Conservation (phyloP, 1,139 yeast genomes). For the Blastobotrys malaysiensis region DNA sequence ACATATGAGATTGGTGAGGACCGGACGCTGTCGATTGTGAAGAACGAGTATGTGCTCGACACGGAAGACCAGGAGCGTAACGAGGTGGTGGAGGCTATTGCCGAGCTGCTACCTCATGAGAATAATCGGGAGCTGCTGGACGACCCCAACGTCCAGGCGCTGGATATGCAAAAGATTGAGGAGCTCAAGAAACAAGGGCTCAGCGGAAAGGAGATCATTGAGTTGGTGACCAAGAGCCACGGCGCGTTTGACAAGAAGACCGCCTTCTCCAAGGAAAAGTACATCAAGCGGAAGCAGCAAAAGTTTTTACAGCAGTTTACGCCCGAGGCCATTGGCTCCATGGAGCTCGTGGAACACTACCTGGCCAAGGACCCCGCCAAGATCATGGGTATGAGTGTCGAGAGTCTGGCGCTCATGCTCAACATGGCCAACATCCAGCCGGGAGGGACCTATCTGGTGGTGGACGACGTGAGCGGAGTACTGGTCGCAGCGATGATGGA, state of each 20-base stretch:
- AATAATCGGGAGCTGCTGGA: slow-evolving; percentile 70
- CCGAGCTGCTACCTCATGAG: slow-evolving; percentile 31
- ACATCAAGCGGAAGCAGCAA: slow-evolving; percentile 83
- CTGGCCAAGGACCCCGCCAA: slow-evolving; percentile 66
- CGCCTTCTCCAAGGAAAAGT: slow-evolving; percentile 83
- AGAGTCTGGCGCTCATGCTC: slow-evolving; percentile 69
- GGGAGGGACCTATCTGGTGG: slow-evolving; percentile 80
- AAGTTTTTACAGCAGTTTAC: slow-evolving; percentile 84
- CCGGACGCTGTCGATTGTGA: slow-evolving; percentile 22
- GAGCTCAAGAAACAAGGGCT: slow-evolving; percentile 54
- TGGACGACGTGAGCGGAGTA: slow-evolving; percentile 90
- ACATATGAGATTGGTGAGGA: slow-evolving; percentile 70
- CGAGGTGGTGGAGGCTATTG: slow-evolving; percentile 25
- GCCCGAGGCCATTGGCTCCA: slow-evolving; percentile 70
- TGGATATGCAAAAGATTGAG: slow-evolving; percentile 74
- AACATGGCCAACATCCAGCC: slow-evolving; percentile 78
- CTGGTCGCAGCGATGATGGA: slow-evolving; percentile 80
- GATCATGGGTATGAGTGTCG: slow-evolving; percentile 79
- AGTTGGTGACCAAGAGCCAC: slow-evolving; percentile 76
- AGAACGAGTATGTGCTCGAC: slow-evolving; percentile 24
- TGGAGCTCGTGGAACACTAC: slow-evolving; percentile 69
- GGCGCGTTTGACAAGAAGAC: slow-evolving; percentile 87
- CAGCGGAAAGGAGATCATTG: slow-evolving; percentile 76
- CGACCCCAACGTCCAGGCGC: slow-evolving; percentile 71
- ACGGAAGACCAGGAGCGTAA: slow-evolving; percentile 22